Evolutionary conservation across 2,329 filamentous ascomycete genomes (phyloP), one percentile per base, ranked within the genome.

Genomic region (Fusarium irregulare): DNA sequence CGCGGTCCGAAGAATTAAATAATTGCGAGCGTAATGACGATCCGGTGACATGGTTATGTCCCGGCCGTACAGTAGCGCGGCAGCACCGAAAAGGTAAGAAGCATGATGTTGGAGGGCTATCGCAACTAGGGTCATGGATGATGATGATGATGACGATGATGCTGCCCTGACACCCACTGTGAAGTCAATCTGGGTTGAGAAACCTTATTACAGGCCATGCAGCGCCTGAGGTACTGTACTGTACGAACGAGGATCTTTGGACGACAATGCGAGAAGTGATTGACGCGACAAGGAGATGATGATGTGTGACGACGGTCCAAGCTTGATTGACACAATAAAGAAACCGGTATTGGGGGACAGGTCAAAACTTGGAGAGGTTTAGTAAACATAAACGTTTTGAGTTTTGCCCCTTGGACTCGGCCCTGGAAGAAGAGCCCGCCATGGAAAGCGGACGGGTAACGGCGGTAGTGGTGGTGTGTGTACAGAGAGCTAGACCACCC

Each of bases 91-190:
- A 34, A 59, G 65, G 68, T 51, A 69, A 65, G 51, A 57, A 62
- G 51, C 34, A 23, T 56, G 44, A 34, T 51, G 37, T 51, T 60
- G 57, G 55, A 41, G 47, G 48, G 56, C 47, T 63, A 61, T 54
- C 20, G 32, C 25, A 21, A 50, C 34, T 56, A 66, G 50, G 42
- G 53, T 50, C 27, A 47, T 27, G 51, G 51, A 70, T 71, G 71
- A 74, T 75, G 73, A 60, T 71, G 69, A 37, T 32, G 28, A 30
- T 10, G 55, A 71, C 71, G 73, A 21, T 21, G 20, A 74, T 75
- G 73, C 62, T 71, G 69, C 50, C 49, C 63, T 73, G 66, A 75
- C 73, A 73, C 69, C 40, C 44, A 9, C 47, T 47, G 32, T 18
- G 41, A 68, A 51, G 56, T 56, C 54, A 59, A 68, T 61, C 55